A percentile compares a stretch with the other conserved stretches of the same genome.
Conservation (phyloP, 2,329 filamentous ascomycete species). For the Neocucurbitaria cava region DNA sequence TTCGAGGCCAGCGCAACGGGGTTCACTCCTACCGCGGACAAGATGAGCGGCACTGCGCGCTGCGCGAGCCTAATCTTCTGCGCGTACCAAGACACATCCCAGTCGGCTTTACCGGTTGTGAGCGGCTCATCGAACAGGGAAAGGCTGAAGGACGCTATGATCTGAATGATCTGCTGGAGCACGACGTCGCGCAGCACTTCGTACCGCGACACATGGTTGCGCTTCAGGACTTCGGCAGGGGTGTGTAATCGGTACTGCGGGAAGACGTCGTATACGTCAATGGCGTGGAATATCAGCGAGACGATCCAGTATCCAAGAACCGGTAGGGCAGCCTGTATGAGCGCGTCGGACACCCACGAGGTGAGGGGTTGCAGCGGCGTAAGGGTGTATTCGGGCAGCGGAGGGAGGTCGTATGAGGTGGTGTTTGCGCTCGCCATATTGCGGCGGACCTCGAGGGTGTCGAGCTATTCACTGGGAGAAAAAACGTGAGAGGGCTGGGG, state of each 20-base stretch:
- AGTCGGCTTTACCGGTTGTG: conserved; percentile 77
- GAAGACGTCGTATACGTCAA: conserved; percentile 86
- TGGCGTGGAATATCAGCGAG: conserved; percentile 84
- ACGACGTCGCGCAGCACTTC: conserved; percentile 91
- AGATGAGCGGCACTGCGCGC: conserved; percentile 73
- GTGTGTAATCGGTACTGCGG: conserved; percentile 94
- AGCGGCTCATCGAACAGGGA: conserved; percentile 76
- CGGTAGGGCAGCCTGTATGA: conserved; percentile 76
- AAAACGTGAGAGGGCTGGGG: not conserved
- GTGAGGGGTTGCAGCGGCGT: conserved; percentile 74
- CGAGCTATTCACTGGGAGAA: conserved; percentile 7
- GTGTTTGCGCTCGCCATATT: conserved; percentile 55
- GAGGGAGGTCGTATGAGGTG: conserved; percentile 71
- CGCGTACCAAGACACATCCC: conserved; percentile 91
- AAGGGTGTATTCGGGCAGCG: conserved; percentile 82
- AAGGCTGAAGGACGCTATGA: conserved; percentile 71
- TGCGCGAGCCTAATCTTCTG: conserved; percentile 80
- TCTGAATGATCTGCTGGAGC: conserved; percentile 90
- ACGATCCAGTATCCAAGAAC: conserved; percentile 87
- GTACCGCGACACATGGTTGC: conserved; percentile 84
- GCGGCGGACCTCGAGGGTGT: conserved; percentile 18
- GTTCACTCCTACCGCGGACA: conserved; percentile 78
- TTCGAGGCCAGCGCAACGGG: conserved; percentile 77
- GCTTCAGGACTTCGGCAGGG: conserved; percentile 84
- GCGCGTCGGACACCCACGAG: conserved; percentile 80